Evolutionary conservation across 2,329 filamentous ascomycete species (phyloP), one percentile per base, ranked within the genome.

Genomic region (Anisogramma anomala): DNA sequence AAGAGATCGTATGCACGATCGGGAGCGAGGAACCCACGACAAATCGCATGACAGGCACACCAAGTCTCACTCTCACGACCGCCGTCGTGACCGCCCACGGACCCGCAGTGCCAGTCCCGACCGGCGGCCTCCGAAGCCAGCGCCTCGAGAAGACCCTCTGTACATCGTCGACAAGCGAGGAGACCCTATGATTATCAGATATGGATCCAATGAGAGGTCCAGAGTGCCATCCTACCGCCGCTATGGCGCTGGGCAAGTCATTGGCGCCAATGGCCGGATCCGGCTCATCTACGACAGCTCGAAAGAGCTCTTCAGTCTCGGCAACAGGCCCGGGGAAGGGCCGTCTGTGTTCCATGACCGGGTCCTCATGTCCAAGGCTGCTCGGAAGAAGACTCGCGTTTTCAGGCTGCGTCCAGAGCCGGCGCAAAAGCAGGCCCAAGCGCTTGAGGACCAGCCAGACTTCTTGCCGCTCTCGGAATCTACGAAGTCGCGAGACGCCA

Each of bases 161-260:
- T 88, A 75, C 56, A 52, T 75, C 33, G 53, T 84, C 38, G 89
- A 96, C 59, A 75, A 67, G 31, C 78, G 77, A 53, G 88, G 89
- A 0, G 89, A 96, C 53, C 65, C 71, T 4, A 71, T 86, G 35
- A 86, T 91, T 49, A 59, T 82, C 33, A 71, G 72, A 19, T 95
- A 88, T 56, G 84, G 84, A 2, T 72, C 74, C 20, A 69, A 83
- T 28, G 78, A 94, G 55, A 75, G 74, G 26, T 83, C 82, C 49
- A 73, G 71, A 40, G 63, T 93, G 9, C 86, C 87, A 0, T 53
- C 61, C 2, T 95, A 93, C 55, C 70, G 71, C 46, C 78, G 85
- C 5, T 64, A 65, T 46, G 84, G 86, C 11, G 65, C 67, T 41
- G 86, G 86, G 2, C 70, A 68, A 43, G 65, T 95, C 1, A 58